phyloP scores from a whole-genome alignment of 345 rosid genomes.

The Syzygium jambos region DNA sequence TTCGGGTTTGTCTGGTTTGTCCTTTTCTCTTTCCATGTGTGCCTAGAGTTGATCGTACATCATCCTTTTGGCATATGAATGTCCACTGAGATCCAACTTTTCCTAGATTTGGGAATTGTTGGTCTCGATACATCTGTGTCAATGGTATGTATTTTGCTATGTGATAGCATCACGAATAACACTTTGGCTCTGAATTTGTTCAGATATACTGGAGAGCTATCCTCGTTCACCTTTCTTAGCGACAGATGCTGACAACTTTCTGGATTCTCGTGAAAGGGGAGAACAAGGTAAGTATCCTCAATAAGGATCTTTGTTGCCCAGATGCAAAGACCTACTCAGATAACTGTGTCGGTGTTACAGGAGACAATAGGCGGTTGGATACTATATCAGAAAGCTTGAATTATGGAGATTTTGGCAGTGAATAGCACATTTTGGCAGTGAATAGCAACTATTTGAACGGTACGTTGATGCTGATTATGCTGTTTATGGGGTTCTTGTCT shows the following conservation, averaged over 20 bases:
- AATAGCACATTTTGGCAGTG: conserved; percentile 56
- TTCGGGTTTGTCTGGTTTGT: conserved; percentile 49
- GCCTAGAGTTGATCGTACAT: background rate
- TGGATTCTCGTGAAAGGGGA: conserved; percentile 53
- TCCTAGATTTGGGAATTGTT: background rate
- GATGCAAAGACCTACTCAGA: conserved; percentile 8
- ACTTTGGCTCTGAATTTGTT: background rate
- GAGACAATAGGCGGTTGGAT: conserved; percentile 70
- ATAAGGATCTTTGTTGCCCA: background rate
- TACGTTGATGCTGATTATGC: background rate
- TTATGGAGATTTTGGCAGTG: conserved; percentile 68
- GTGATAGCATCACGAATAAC: background rate
- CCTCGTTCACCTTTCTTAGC: conserved; percentile 76
- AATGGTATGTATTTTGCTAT: background rate
- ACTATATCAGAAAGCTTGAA: conserved; percentile 86
- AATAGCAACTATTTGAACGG: conserved; percentile 24
- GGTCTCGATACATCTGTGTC: background rate
- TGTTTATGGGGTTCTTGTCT: background rate
- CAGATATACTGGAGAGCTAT: conserved; percentile 86
- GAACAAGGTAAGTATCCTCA: conserved; percentile 38
- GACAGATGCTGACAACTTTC: conserved; percentile 32
- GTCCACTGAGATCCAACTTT: background rate
- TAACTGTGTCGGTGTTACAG: conserved; percentile 22
- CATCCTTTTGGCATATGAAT: background rate
- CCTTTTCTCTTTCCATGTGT: background rate